Percentiles rank a stretch among this genome's conserved stretches.
These are phyloP conservation scores for Alternaria dauci DNA, from an alignment of 2,329 filamentous ascomycete species.

Conservation along the genomic window DNA sequence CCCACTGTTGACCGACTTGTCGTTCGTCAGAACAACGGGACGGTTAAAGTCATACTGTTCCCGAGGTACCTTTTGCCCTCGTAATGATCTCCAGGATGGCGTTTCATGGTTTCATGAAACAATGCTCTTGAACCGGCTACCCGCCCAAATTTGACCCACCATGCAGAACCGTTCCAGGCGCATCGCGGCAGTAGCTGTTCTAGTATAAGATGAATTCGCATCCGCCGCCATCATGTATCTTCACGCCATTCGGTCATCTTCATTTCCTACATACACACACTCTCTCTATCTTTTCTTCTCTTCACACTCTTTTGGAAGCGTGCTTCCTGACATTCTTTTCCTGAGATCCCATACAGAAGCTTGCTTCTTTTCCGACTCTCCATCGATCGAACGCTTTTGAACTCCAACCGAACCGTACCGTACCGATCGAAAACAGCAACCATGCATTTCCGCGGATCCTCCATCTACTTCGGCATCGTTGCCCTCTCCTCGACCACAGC, in stretches of 20 bases:
- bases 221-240: background rate
- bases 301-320: conserved; percentile 23
- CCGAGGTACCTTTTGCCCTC: conserved; percentile 4
- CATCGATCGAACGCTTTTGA: conserved; percentile 1
- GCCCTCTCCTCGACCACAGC: conserved; percentile 38
- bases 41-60: conserved; percentile 2
- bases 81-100: conserved; percentile 35
- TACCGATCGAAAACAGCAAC: conserved; percentile 5
- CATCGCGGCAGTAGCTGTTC: background rate
- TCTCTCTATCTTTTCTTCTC: conserved; percentile 11
- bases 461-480: conserved; percentile 40
- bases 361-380: conserved; percentile 14
- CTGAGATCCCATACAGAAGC: conserved; percentile 22
- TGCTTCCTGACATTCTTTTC: conserved; percentile 36
- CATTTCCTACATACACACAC: conserved; percentile 14
- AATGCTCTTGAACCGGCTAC: conserved; percentile 9
- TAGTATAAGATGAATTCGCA: conserved; percentile 8
- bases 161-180: background rate
- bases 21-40: background rate
- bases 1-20: background rate
- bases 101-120: conserved; percentile 35
- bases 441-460: conserved; percentile 34
- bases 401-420: background rate
- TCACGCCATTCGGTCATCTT: conserved; percentile 14
- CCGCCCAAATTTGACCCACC: conserved; percentile 9